Conservation (phyloP, 768 basidiomycete genomes). For the Hemileccinum rubropunctum region DNA sequence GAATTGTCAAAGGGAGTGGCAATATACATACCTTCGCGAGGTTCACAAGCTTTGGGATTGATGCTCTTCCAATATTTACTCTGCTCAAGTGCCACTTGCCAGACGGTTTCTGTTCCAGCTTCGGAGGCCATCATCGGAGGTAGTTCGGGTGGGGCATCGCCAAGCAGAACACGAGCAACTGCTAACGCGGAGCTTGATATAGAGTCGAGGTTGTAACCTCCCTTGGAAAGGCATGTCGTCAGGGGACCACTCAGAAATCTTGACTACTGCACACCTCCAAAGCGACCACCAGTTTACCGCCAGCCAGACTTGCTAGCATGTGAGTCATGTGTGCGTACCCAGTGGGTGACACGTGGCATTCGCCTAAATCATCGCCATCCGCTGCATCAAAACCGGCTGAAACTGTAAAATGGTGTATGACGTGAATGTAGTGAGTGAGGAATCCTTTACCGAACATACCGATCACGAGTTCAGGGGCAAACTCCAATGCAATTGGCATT, state of each 20-base stretch:
- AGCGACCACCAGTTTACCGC: slow-evolving; percentile 87
- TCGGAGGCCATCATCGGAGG: slow-evolving; percentile 73
- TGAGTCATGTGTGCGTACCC: slow-evolving; percentile 99
- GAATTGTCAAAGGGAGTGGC: background rate
- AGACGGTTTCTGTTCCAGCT: slow-evolving; percentile 84
- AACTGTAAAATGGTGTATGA: slow-evolving; percentile 53
- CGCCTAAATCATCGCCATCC: slow-evolving; percentile 86
- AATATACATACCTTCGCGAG: slow-evolving; percentile 61
- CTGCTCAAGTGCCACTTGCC: slow-evolving; percentile 83
- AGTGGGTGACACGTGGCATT: slow-evolving; percentile 85
- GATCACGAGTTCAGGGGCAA: slow-evolving; percentile 92
- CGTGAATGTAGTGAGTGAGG: background rate
- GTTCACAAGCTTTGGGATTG: slow-evolving; percentile 78
- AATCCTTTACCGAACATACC: slow-evolving; percentile 50
- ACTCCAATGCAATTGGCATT: slow-evolving; percentile 97
- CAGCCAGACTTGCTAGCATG: slow-evolving; percentile 87
- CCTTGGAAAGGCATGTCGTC: slow-evolving; percentile 44
- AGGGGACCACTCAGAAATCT: background rate
- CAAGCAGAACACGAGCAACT: slow-evolving; percentile 84
- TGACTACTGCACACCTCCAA: slow-evolving; percentile 67
- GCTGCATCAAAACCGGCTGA: slow-evolving; percentile 99
- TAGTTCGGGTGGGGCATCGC: slow-evolving; percentile 78
- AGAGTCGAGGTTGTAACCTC: slow-evolving; percentile 91
- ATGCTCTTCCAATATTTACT: slow-evolving; percentile 90
- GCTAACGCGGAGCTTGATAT: slow-evolving; percentile 86